Conservation (phyloP, 257 asterid species). For the Eustoma russellianum region DNA sequence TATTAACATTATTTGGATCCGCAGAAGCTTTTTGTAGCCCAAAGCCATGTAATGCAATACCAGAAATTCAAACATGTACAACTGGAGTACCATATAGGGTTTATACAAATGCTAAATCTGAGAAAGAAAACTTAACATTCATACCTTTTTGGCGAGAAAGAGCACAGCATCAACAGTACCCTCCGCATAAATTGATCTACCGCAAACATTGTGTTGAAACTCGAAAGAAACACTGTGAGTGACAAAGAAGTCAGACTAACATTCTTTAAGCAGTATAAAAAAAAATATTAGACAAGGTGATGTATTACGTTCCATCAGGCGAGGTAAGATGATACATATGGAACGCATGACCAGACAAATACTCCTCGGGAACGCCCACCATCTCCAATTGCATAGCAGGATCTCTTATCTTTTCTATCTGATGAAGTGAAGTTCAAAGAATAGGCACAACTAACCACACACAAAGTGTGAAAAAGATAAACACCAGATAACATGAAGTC, state of each 20-base stretch:
- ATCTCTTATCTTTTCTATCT: constrained; percentile 73
- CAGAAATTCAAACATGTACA: too few species aligned
- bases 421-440: neutral
- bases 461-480: neutral
- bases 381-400: constrained; percentile 67
- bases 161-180: constrained; percentile 93
- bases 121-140: neutral
- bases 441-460: neutral
- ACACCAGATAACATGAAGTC: too few species aligned
- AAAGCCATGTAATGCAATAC: too few species aligned
- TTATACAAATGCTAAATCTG: too few species aligned
- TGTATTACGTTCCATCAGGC: constrained; percentile 71
- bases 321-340: constrained; percentile 85
- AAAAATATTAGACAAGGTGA: constrained; percentile 4
- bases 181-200: constrained; percentile 96
- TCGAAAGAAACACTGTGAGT: constrained; percentile 71
- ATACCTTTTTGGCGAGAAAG: constrained; percentile 84
- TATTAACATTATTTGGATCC: too few species aligned
- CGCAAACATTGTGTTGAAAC: constrained; percentile 95
- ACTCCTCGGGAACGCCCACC: constrained; percentile 94
- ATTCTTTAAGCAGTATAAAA: constrained; percentile 7
- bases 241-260: constrained; percentile 5
- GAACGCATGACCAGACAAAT: constrained; percentile 87
- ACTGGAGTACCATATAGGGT: too few species aligned
- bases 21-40: too few species aligned